Conservation (phyloP, 2,329 filamentous ascomycete species). For the Aspergillus thermomutatus region DNA sequence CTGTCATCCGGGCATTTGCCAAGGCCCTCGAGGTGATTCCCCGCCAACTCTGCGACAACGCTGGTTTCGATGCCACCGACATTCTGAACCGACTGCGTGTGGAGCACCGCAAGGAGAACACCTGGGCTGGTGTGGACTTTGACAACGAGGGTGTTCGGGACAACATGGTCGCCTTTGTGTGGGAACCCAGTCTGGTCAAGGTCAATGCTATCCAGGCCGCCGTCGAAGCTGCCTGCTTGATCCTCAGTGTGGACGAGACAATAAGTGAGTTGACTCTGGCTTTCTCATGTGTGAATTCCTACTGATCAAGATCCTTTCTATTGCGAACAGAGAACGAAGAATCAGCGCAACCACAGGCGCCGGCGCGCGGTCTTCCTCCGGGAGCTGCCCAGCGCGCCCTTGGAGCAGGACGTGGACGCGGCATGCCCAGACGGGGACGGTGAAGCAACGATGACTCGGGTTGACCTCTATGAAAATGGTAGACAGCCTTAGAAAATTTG, state of each 20-base stretch:
- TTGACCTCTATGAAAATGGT: slow-evolving; percentile 5
- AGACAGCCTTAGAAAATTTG: not conserved
- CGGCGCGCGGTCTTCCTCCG: slow-evolving; percentile 68
- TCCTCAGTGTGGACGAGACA: slow-evolving; percentile 94
- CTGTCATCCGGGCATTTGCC: slow-evolving; percentile 95
- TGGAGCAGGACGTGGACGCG: slow-evolving; percentile 77
- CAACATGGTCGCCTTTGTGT: slow-evolving; percentile 94
- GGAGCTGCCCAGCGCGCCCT: slow-evolving; percentile 87
- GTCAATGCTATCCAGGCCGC: slow-evolving; percentile 95
- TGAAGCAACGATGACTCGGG: slow-evolving; percentile 20
- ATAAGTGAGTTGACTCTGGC: slow-evolving; percentile 62
- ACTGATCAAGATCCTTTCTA: slow-evolving; percentile 13
- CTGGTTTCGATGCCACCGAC: slow-evolving; percentile 95
- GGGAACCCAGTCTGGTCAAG: slow-evolving; percentile 96
- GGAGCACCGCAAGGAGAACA: slow-evolving; percentile 88
- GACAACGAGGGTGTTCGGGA: slow-evolving; percentile 85
- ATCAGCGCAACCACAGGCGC: slow-evolving; percentile 77
- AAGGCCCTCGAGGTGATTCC: slow-evolving; percentile 97
- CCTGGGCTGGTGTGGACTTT: slow-evolving; percentile 97
- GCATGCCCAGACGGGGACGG: slow-evolving; percentile 64
- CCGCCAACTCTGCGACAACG: slow-evolving; percentile 96
- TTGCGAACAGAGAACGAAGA: slow-evolving; percentile 72
- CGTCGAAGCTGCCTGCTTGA: slow-evolving; percentile 91
- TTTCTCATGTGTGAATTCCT: not conserved
- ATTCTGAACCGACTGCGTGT: slow-evolving; percentile 95